Percentiles rank a stretch among this genome's conserved stretches.
Evolutionary conservation across 257 asterid species (phyloP).

Genomic region (Solanum tarijense): DNA sequence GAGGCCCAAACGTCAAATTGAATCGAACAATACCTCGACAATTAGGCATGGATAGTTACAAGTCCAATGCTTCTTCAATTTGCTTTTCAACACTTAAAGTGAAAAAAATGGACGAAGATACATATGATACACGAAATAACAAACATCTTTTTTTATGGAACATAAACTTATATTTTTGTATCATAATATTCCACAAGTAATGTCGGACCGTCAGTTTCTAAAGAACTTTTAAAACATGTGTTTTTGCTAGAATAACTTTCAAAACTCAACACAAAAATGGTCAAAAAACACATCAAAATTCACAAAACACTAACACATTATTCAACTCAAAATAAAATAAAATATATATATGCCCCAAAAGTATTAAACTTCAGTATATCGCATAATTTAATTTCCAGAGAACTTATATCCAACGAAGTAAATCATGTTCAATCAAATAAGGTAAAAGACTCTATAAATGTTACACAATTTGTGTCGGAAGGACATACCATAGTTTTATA

Average conservation of each 20-base stretch:
- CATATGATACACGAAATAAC: too few species aligned
- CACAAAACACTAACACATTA: neutral
- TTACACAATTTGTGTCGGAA: neutral
- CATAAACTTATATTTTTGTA: too few species aligned
- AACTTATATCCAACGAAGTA: neutral
- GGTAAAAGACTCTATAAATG: neutral
- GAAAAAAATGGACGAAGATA: too few species aligned
- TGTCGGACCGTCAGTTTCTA: too few species aligned
- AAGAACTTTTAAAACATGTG: neutral
- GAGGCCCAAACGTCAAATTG: neutral
- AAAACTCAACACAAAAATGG: neutral
- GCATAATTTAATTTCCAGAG: accelerated
- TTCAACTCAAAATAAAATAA: too few species aligned
- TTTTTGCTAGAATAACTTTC: neutral
- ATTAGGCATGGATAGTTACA: neutral
- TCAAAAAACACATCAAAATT: neutral
- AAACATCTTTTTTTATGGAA: too few species aligned
- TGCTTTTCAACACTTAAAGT: neutral
- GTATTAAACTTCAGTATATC: neutral
- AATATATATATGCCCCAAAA: neutral
- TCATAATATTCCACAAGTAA: neutral
- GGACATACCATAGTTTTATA: too few species aligned
- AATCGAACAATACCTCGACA: neutral
- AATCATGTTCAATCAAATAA: neutral
- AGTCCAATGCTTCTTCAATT: neutral